These are phyloP conservation scores for Hemileccinum impolitum DNA, from an alignment of 768 basidiomycete genomes.

Conservation along the genomic window DNA sequence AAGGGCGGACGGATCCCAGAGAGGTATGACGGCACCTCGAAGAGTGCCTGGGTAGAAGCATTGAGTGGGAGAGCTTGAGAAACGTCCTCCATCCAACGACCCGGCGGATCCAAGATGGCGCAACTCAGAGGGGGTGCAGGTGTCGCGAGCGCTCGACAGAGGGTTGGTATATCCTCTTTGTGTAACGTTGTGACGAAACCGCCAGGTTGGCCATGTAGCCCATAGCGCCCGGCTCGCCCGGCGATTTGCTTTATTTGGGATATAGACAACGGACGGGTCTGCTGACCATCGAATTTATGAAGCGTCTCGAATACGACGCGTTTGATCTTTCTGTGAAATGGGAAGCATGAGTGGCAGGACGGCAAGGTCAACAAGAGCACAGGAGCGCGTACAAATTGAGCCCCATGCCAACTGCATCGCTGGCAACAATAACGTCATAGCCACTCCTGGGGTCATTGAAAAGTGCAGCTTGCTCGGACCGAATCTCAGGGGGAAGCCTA, in stretches of 20 bases:
- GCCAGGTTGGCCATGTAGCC: constrained; percentile 51
- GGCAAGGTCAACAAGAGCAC: neutral
- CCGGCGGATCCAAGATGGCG: constrained; percentile 45
- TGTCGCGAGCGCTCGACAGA: constrained; percentile 52
- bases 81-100: constrained; percentile 25
- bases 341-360: neutral
- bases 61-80: constrained; percentile 42
- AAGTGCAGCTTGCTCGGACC: constrained; percentile 86
- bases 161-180: constrained; percentile 54
- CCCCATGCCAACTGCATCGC: constrained; percentile 97
- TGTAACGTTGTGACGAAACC: constrained; percentile 77
- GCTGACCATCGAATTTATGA: constrained; percentile 58
- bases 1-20: constrained; percentile 43
- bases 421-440: constrained; percentile 87
- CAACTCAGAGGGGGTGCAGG: constrained; percentile 48
- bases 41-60: constrained; percentile 40
- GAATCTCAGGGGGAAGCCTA: constrained; percentile 83
- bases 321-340: constrained; percentile 72
- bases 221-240: constrained; percentile 89
- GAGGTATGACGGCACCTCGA: constrained; percentile 49
- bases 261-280: constrained; percentile 47
- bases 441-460: constrained; percentile 87
- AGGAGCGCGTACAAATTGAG: constrained; percentile 86
- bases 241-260: constrained; percentile 93
- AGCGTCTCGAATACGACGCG: constrained; percentile 77